Conservation (phyloP, 345 rosid genomes). For the Populus pruinosa region DNA sequence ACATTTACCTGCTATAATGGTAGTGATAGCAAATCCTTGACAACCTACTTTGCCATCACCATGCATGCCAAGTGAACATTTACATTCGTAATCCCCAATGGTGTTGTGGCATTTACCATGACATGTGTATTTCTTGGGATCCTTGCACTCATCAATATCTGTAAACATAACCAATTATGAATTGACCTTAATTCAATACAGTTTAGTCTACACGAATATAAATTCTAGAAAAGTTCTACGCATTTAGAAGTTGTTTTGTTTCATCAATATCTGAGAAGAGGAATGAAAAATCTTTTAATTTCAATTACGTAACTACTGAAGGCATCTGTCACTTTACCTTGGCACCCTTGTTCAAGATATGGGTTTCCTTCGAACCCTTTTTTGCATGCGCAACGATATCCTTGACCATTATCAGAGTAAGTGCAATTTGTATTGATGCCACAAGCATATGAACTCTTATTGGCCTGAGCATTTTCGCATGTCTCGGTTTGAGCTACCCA, state of each 20-base stretch:
- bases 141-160: slow-evolving; percentile 18
- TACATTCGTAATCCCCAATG: slow-evolving; percentile 4
- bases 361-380: slow-evolving; percentile 22
- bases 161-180: not conserved
- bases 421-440: not conserved
- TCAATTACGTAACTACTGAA: too few species aligned
- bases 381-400: slow-evolving; percentile 11
- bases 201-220: too few species aligned
- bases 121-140: not conserved
- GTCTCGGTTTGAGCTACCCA: slow-evolving; percentile 8
- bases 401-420: not conserved
- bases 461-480: not conserved
- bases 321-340: slow-evolving; percentile 1
- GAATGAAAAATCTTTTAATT: too few species aligned
- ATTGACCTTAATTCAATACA: not conserved
- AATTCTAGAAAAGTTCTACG: not conserved
- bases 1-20: slow-evolving; percentile 5
- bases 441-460: slow-evolving; percentile 1
- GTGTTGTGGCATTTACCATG: slow-evolving; percentile 13
- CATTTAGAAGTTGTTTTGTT: too few species aligned
- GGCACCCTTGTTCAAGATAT: slow-evolving; percentile 10
- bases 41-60: slow-evolving; percentile 19
- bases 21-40: slow-evolving; percentile 8
- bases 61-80: slow-evolving; percentile 18
- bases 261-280: not conserved